Percentiles rank a stretch among this genome's conserved stretches.
These are phyloP conservation scores for Thinopyrum elongatum DNA, from an alignment of 176 grass and related monocot species.

Conservation along the genomic window DNA sequence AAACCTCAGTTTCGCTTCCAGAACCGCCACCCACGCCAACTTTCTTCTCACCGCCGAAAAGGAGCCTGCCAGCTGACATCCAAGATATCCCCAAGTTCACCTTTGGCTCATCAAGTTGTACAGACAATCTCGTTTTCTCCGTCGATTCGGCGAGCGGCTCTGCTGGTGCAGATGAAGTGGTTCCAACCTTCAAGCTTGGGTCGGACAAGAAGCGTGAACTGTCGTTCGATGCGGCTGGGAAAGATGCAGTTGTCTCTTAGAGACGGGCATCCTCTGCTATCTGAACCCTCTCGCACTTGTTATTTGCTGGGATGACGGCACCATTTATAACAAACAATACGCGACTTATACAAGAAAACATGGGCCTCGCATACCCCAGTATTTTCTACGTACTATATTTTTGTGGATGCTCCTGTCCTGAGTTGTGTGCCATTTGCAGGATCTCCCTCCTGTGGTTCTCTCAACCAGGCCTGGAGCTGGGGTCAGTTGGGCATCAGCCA, in stretches of 20 bases:
- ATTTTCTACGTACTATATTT: background rate
- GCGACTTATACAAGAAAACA: background rate
- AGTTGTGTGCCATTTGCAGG: background rate
- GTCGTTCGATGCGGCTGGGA: constrained; percentile 31
- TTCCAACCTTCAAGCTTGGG: constrained; percentile 43
- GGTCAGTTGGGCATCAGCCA: background rate
- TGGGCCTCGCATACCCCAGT: background rate
- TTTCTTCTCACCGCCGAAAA: constrained; percentile 27
- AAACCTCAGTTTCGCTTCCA: constrained; percentile 18
- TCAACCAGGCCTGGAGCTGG: background rate
- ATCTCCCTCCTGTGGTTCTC: background rate
- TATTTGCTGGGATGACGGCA: background rate
- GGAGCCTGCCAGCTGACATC: background rate
- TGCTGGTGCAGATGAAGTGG: background rate
- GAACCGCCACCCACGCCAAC: constrained; percentile 55
- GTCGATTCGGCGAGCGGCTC: background rate
- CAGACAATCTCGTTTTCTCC: constrained; percentile 30
- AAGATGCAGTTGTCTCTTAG: constrained; percentile 33
- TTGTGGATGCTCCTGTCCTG: background rate
- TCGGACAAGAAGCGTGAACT: constrained; percentile 39
- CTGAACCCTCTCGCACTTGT: background rate
- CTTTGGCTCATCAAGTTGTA: constrained; percentile 28
- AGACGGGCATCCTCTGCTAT: background rate
- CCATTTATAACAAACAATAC: background rate
- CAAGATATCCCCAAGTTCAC: constrained; percentile 41